Base-by-base conservation (phyloP, 2,329 filamentous ascomycete species). In the Neofusicoccum laricinum region DNA sequence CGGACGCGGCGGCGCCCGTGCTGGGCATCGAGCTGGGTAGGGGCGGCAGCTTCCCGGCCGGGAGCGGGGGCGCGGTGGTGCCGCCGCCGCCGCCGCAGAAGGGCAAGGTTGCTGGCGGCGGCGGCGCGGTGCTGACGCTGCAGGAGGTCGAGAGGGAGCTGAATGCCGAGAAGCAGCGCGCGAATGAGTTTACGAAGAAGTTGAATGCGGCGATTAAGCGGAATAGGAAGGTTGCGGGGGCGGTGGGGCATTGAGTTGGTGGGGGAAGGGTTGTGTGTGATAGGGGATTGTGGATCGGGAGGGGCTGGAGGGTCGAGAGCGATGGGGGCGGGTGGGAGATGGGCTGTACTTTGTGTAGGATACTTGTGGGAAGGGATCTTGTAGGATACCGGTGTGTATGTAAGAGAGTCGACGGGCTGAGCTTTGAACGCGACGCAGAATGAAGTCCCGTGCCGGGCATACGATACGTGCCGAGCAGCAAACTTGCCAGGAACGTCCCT, bases 81-180 rank as follows among this genome's bases (percentile, higher is more conserved):
- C 50, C 17, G 48, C n/a, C 38, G 6, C 10, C 25, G 14, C 10
- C n/a, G n/a, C n/a, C n/a, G n/a, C n/a, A n/a, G n/a, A n/a, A n/a
- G n/a, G n/a, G n/a, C n/a, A n/a, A n/a, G n/a, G n/a, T n/a, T n/a
- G n/a, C n/a, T n/a, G n/a, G n/a, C n/a, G n/a, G n/a, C n/a, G n/a
- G 38, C 14, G 21, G 19, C 19, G 34, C 71, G 58, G 70, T 77
- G 32, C 67, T 76, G 32, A 69, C 67, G 15, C 64, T 76, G 34
- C 73, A 76, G n/a, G 75, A 77, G 68, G 71, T 74, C 14, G 76
- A 77, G 64, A 68, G 71, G 15, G 74, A 73, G 11, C 72, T 77
- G 70, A 67, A 72, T 30, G 68, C 68, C 10, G 74, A 74, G 48
- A 72, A 70, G 67, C 73, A 75, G 66, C 75, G 77, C 34, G 70